Conservation (phyloP, 768 basidiomycete species). For the Rhodosporidiobolus odoratus region DNA sequence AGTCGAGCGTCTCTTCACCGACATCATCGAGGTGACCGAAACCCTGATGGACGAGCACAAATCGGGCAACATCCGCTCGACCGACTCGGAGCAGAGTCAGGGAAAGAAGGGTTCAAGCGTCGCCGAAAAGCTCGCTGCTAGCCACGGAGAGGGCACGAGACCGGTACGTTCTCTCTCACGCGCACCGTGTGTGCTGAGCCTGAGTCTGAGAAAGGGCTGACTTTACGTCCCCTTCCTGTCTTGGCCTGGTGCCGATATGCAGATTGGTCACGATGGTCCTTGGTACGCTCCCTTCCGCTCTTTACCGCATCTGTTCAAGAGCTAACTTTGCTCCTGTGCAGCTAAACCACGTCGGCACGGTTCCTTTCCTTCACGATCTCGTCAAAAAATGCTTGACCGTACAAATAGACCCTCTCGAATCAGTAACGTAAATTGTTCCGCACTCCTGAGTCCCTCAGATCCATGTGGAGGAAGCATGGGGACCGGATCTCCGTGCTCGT, state of each 20-base stretch:
- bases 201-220: background rate
- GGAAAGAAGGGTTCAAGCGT: background rate
- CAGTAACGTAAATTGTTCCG: too few species aligned
- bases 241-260: background rate
- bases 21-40: constrained; percentile 66
- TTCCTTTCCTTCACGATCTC: too few species aligned
- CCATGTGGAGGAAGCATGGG: too few species aligned
- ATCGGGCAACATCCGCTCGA: constrained; percentile 53
- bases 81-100: constrained; percentile 46
- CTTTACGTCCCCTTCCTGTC: background rate
- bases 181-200: background rate
- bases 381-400: too few species aligned
- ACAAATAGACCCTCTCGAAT: too few species aligned
- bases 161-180: constrained; percentile 10
- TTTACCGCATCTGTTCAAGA: too few species aligned
- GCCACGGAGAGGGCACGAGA: constrained; percentile 30
- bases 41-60: constrained; percentile 49
- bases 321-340: too few species aligned
- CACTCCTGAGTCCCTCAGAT: too few species aligned
- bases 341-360: too few species aligned
- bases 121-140: constrained; percentile 15
- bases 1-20: constrained; percentile 57
- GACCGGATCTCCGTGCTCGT: too few species aligned
- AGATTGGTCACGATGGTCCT: background rate
- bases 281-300: background rate